Evolutionary conservation across 768 basidiomycete species (phyloP).

Genomic region (Termitomyces bulborhizus): DNA sequence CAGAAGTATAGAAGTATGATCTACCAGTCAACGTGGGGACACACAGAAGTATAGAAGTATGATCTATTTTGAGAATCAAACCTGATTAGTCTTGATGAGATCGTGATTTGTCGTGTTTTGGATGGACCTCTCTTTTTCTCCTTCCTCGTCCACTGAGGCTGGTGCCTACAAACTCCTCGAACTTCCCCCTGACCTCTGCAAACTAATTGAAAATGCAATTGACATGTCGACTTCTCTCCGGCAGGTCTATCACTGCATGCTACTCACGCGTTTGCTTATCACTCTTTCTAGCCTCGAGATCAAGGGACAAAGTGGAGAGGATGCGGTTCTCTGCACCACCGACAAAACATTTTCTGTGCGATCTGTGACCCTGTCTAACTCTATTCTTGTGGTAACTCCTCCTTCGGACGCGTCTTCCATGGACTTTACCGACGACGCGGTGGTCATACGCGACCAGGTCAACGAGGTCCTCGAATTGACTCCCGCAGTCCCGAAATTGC

Average conservation of each 20-base stretch:
- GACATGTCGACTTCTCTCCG: slow-evolving; percentile 24
- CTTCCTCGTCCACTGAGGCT: slow-evolving; percentile 36
- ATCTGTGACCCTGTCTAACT: slow-evolving; percentile 86
- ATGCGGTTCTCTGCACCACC: slow-evolving; percentile 85
- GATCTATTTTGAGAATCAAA: not conserved
- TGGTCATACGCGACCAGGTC: slow-evolving; percentile 75
- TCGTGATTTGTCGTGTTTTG: not conserved
- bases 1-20: too few relatives aligned
- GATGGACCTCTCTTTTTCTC: slow-evolving; percentile 52
- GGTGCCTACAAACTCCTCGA: slow-evolving; percentile 68
- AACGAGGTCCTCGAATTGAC: slow-evolving; percentile 81
- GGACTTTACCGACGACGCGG: slow-evolving; percentile 29
- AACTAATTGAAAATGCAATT: slow-evolving; percentile 49
- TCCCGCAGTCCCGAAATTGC: slow-evolving; percentile 70
- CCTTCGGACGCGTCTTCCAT: slow-evolving; percentile 26
- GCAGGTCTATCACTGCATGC: slow-evolving; percentile 18
- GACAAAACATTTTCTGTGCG: slow-evolving; percentile 79
- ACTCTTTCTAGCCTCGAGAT: slow-evolving; percentile 52
- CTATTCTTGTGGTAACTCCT: slow-evolving; percentile 67
- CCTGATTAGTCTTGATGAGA: too few relatives aligned
- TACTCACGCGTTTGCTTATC: not conserved
- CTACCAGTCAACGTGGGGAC: not conserved
- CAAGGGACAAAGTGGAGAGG: slow-evolving; percentile 76
- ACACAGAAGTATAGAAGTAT: too few relatives aligned
- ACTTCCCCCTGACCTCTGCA: slow-evolving; percentile 63